Percentiles rank a stretch among this genome's conserved stretches.
Conservation (phyloP, 73 alveolate genomes). For the Stentor coeruleus region DNA sequence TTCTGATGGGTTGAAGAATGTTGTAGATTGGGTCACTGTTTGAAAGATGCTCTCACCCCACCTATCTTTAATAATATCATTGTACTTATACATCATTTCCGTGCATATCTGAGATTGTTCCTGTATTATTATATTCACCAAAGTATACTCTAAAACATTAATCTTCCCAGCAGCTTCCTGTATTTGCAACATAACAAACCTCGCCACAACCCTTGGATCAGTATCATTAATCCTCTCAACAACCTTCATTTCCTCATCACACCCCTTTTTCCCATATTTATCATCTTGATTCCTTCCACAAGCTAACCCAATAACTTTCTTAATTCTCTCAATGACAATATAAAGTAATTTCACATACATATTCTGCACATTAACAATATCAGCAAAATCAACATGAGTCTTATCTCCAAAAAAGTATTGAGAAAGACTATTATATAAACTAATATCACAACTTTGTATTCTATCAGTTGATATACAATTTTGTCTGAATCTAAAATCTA, state of each 20-base stretch:
- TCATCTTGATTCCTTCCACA: no score
- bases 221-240: not conserved
- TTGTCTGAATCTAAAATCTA: conserved; percentile 38
- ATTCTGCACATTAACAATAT: not conserved
- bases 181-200: not conserved
- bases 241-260: not conserved
- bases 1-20: conserved; percentile 26
- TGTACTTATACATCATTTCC: not conserved
- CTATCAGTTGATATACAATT: not conserved
- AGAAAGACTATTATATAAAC: not conserved
- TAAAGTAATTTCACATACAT: not conserved
- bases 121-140: not conserved
- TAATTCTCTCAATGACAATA: not conserved
- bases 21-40: not conserved
- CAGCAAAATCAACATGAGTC: not conserved
- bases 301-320: no score
- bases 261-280: no score
- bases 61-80: not conserved
- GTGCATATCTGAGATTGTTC: not conserved
- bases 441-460: not conserved
- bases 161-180: not conserved
- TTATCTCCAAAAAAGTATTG: not conserved
- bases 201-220: not conserved
- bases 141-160: not conserved
- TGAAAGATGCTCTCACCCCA: not conserved